Base-by-base conservation (phyloP, 306 rosid species). In the Sechiopsis laciniata region DNA sequence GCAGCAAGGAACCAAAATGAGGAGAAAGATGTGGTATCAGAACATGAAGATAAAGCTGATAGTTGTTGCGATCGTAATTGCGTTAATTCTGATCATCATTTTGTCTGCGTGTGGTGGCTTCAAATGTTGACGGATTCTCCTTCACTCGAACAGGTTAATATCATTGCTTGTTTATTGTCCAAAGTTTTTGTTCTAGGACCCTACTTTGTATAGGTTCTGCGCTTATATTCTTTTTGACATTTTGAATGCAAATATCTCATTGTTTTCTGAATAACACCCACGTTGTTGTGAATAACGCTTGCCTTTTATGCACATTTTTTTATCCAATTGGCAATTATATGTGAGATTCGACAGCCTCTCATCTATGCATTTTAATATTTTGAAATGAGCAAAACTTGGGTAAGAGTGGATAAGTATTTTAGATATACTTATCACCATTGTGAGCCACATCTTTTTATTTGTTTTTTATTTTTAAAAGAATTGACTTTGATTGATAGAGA, bases 21-120 rank as follows among this genome's bases (percentile, higher is more conserved):
- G 88, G 85, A 89, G 97, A 79, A 89, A 89, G 89, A 92, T 92
- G 97, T 92, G 97, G 96, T 78, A 81, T 32, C 87, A 92, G 80
- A 92, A 92, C 82, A 92, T 92, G 97, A 92, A 92, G 89, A 83
- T 88, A 66, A 92, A 89, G 87, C 83, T 92, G 55, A 81, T 92
- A 56, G 96, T 88, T 80, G 72, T 89, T 80, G 97, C 78, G 42
- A 92, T 92, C 86, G 22, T 89, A n/a, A 61, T 88, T 16, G 86
- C 87, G 15, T 64, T 92, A 75, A 89, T 92, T 84, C 90, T 89
- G 79, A 84, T 92, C 45, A 84, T 92, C 22, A 84, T 92, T 61
- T 78, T 89, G n/a, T 89, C 96, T 0, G 57, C 88, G 37, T 92
- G 97, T 46, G 80, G 82, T 65, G 96, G 97, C 76, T 89, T 89